Conservation (phyloP, 164 flowering plant species). For the Brasenia schreberi region DNA sequence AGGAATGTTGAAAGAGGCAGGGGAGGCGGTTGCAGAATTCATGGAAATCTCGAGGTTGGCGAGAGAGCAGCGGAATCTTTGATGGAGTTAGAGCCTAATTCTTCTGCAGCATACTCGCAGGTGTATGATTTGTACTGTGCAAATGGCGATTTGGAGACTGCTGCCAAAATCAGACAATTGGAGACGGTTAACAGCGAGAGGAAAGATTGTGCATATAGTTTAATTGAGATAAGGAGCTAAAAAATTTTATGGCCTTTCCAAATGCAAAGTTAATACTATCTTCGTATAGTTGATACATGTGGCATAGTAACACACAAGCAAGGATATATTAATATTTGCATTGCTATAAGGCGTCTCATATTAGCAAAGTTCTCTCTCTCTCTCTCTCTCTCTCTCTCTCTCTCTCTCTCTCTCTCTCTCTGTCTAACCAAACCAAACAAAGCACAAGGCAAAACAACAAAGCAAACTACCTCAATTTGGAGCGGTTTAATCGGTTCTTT, state of each 20-base stretch:
- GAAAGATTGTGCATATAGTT: slow-evolving; percentile 45
- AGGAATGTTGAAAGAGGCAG: slow-evolving; percentile 58
- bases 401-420: too few relatives aligned
- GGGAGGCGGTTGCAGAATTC: slow-evolving; percentile 46
- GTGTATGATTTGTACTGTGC: slow-evolving; percentile 45
- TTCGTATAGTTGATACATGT: slow-evolving; percentile 4
- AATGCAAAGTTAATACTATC: too few relatives aligned
- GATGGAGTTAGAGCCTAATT: slow-evolving; percentile 38
- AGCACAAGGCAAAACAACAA: too few relatives aligned
- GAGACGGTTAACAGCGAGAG: slow-evolving; percentile 24
- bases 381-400: too few relatives aligned
- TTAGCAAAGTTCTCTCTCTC: too few relatives aligned
- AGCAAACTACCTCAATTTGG: too few relatives aligned
- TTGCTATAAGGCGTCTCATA: too few relatives aligned
- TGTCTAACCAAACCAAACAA: too few relatives aligned
- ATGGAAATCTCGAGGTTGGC: slow-evolving; percentile 38
- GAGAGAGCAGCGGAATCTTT: slow-evolving; percentile 34
- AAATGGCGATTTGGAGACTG: slow-evolving; percentile 36
- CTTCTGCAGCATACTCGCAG: slow-evolving; percentile 40
- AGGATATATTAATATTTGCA: too few relatives aligned
- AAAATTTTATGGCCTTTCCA: too few relatives aligned
- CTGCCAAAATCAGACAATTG: slow-evolving; percentile 28
- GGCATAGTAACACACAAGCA: not conserved
- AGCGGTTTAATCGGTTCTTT: too few relatives aligned
- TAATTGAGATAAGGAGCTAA: slow-evolving; percentile 17